A percentile compares a stretch with the other conserved stretches of the same genome.
These are phyloP conservation scores for Penicillium capsulatum DNA, from an alignment of 2,329 filamentous ascomycete species.

Conservation along the genomic window DNA sequence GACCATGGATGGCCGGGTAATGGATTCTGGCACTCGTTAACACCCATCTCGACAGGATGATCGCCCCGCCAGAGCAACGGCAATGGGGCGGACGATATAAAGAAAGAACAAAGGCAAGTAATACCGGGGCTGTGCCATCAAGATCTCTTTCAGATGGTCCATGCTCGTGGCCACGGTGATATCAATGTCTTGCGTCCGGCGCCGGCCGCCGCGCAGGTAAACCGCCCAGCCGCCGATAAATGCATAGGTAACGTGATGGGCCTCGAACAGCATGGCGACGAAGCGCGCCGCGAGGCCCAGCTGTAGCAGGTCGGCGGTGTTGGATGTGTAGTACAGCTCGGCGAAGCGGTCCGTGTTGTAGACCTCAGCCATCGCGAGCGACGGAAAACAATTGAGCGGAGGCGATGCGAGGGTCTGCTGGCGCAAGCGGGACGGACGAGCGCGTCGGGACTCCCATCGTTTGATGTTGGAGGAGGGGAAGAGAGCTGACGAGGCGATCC, in stretches of 20 bases:
- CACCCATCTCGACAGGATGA: neutral
- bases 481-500: slow-evolving; percentile 4
- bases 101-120: slow-evolving; percentile 1
- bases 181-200: slow-evolving; percentile 20
- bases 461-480: slow-evolving; percentile 1
- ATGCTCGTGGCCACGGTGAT: slow-evolving; percentile 18
- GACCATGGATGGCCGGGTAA: slow-evolving; percentile 18
- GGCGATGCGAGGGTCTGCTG: slow-evolving; percentile 1
- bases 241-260: slow-evolving; percentile 17
- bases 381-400: neutral
- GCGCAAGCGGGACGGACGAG: neutral
- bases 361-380: slow-evolving; percentile 18
- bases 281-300: slow-evolving; percentile 18
- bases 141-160: slow-evolving; percentile 16
- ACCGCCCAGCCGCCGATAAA: slow-evolving; percentile 21
- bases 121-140: slow-evolving; percentile 18
- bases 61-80: too few relatives aligned
- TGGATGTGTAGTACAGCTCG: slow-evolving; percentile 20
- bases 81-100: too few relatives aligned
- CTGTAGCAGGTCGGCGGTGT: slow-evolving; percentile 19
- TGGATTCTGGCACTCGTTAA: slow-evolving; percentile 15
- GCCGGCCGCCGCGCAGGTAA: slow-evolving; percentile 16
- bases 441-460: slow-evolving; percentile 9
- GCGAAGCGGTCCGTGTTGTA: slow-evolving; percentile 22
- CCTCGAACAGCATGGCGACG: slow-evolving; percentile 17